Evolutionary conservation across 306 rosid species (phyloP), one percentile per base, ranked within the genome.

Genomic region (Quillaja saponaria): DNA sequence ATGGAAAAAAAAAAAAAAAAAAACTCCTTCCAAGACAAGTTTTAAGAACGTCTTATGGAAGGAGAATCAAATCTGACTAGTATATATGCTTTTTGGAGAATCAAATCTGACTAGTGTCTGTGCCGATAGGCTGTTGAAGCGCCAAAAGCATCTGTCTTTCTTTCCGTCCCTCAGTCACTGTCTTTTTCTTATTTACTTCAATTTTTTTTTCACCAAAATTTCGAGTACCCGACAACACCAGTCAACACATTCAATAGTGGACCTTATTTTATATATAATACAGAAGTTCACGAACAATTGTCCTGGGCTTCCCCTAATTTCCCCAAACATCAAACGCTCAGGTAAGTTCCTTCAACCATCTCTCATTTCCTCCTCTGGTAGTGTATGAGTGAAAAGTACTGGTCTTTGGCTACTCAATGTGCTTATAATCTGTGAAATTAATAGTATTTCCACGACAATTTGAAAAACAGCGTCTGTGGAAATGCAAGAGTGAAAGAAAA

Each of bases 61-160:
- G 31, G 4, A 25, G 31, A 4, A 1, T 25, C 31, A 25, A 25
- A 15, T 10, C 21, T 5, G 55, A n/a, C 35, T 8, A n/a, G 0
- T 0, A n/a, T n/a, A n/a, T n/a, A n/a, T 25, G 31, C 31, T 25
- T 25, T 25, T 25, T 25, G 31, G 31, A 25, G 31, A 25, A 25
- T 25, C 31, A 25, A 25, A 15, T 10, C 21, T 5, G 55, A n/a
- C 35, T 8, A n/a, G 0, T 0, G 45, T 51, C 55, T 40, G 9
- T 7, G 4, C 31, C 31, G 4, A 25, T 25, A 25, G 31, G 31
- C 31, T 1, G 4, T 17, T 28, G 37, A 44, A 21, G 48, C 46
- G 53, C 57, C 64, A 55, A 34, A 38, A 45, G 56, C 31, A 45
- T 45, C 56, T n/a, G n/a, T 18, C 17, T 9, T 3, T 13, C 37